Evolutionary conservation across 2,329 filamentous ascomycete species (phyloP), one percentile per base, ranked within the genome.

Genomic region (Diplodia scrobiculata): DNA sequence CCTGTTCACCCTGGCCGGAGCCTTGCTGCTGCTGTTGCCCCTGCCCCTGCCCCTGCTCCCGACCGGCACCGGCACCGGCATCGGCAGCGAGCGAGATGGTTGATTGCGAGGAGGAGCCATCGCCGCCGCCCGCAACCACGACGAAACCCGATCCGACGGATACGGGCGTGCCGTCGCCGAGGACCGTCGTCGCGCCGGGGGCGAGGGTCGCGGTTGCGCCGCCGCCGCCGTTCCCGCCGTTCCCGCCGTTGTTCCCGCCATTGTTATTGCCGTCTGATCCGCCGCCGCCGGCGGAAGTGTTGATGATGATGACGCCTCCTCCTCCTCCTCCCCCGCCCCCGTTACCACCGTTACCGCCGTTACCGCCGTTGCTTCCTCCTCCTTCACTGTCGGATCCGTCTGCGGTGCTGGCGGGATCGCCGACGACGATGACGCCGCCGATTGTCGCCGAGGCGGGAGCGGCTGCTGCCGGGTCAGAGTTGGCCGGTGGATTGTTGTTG

Each of bases 81-180:
- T 1, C 14, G 17, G 32, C 17, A 5, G 6, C 38, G 14, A 48
- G 17, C 38, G 34, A n/a, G 3, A 50, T 29, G 14, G 34, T 34
- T 27, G 41, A 36, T 17, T 32, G 17, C 10, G 25, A 25, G 3
- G 25, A 25, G 25, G 25, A 25, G 2, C 25, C 25, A 4, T 25
- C 25, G 25, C 58, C 58, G 2, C 58, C 58, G 1, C 58, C 58
- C 29, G 32, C 52, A 1, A 47, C 54, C 29, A 58, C 53, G 14
- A 60, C 41, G 10, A 60, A 19, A n/a, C 41, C 29, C 17, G 41
- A 34, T 5, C 41, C 58, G 1, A 73, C 69, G 11, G 70, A 65
- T 1, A 78, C 70, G n/a, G 70, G 68, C 9, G 76, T 72, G 36
- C 75, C 74, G 34, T 75, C 74, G n/a, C 41, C 41, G 25, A 76